Evolutionary conservation across 768 basidiomycete genomes (phyloP).

Genomic region (Hirschioporus abietinus): DNA sequence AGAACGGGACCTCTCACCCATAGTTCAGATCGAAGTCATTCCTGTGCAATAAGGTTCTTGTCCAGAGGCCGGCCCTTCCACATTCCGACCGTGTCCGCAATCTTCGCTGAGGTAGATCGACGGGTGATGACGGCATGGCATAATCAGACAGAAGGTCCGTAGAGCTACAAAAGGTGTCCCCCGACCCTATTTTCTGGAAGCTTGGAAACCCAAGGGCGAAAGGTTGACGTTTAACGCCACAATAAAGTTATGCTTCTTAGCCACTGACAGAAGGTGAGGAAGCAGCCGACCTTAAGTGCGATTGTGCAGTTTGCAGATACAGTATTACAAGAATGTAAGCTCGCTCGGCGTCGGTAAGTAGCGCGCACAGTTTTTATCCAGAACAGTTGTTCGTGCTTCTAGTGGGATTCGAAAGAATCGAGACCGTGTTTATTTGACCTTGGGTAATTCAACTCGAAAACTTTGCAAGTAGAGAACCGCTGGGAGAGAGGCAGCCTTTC

Average conservation of each 20-base stretch:
- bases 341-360: background rate
- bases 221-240: background rate
- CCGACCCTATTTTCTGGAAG: background rate
- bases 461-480: background rate
- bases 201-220: background rate
- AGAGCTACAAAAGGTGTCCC: background rate
- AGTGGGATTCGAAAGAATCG: background rate
- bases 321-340: background rate
- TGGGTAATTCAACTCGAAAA: background rate
- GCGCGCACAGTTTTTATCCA: background rate
- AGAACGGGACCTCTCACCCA: background rate
- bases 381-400: background rate
- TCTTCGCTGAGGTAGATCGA: background rate
- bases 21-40: background rate
- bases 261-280: background rate
- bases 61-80: background rate
- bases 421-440: background rate
- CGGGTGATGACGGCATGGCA: background rate
- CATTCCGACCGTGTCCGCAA: background rate
- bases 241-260: background rate
- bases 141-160: background rate
- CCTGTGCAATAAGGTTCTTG: background rate
- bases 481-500: background rate
- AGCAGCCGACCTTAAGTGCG: background rate
- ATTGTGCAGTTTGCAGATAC: background rate